Conservation (phyloP, 495 filamentous ascomycete genomes). For the Daldinia vernicosa region DNA sequence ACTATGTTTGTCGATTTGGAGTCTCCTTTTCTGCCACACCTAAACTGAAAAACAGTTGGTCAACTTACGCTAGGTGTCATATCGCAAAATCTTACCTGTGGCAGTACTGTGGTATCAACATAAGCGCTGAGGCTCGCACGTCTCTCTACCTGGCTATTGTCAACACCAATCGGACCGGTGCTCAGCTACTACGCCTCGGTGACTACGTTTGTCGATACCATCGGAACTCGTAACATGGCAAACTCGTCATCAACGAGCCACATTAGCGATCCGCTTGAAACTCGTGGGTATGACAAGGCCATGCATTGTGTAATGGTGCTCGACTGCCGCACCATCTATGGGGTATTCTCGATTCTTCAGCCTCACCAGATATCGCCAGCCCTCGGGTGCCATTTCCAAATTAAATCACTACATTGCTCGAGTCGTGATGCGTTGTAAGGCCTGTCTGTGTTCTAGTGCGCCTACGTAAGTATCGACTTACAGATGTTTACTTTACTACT, state of each 20-base stretch:
- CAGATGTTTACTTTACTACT: not conserved
- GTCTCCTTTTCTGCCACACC: slow-evolving; percentile 34
- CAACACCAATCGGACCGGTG: slow-evolving; percentile 37
- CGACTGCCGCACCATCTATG: slow-evolving; percentile 22
- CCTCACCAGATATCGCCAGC: slow-evolving; percentile 31
- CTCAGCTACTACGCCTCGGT: slow-evolving; percentile 34
- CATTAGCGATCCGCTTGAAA: slow-evolving; percentile 23
- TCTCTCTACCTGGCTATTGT: slow-evolving; percentile 5
- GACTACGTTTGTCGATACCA: slow-evolving; percentile 11
- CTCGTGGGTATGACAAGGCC: slow-evolving; percentile 30
- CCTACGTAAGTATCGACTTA: not conserved
- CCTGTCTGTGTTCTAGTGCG: not conserved
- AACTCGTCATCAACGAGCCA: slow-evolving; percentile 31
- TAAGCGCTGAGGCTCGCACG: slow-evolving; percentile 2
- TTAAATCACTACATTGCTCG: slow-evolving; percentile 7
- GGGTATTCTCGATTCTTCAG: slow-evolving; percentile 31
- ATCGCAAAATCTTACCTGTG: slow-evolving; percentile 6
- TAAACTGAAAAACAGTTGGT: slow-evolving; percentile 27
- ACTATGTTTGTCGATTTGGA: slow-evolving; percentile 33
- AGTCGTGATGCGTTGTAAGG: slow-evolving; percentile 12
- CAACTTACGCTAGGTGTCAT: slow-evolving; percentile 24
- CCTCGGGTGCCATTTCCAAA: slow-evolving; percentile 39
- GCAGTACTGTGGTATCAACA: slow-evolving; percentile 4
- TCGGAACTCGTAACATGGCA: slow-evolving; percentile 14
- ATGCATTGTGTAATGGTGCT: slow-evolving; percentile 28